Evolutionary conservation across 1,139 yeast species (phyloP).

Genomic region (Hanseniaspora uvarum): DNA sequence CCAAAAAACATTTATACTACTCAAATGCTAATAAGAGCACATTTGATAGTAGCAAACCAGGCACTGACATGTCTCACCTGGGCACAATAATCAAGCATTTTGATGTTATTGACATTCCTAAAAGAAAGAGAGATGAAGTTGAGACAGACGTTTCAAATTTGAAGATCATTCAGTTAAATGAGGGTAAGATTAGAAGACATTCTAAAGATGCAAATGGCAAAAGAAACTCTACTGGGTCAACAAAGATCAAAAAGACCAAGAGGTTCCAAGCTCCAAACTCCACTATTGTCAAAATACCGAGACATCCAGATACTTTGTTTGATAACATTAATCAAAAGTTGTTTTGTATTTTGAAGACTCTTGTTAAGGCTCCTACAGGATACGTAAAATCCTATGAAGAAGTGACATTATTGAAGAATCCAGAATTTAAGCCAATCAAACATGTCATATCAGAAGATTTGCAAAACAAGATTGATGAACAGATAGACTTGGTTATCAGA

Average conservation of each 20-base stretch:
- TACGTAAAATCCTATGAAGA: not conserved
- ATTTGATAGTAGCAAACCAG: not conserved
- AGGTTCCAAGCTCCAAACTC: not conserved
- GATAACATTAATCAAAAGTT: slow-evolving; percentile 6
- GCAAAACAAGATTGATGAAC: not conserved
- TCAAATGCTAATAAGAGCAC: not conserved
- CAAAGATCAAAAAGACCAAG: not conserved
- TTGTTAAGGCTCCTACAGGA: not conserved
- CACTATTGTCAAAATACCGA: not conserved
- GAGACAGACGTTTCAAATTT: not conserved
- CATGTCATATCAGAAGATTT: not conserved
- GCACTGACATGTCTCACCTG: not conserved
- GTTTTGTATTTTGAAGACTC: not conserved
- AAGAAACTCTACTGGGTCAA: not conserved
- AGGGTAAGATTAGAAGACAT: not conserved
- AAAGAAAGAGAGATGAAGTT: not conserved
- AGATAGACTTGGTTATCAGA: not conserved
- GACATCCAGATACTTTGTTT: slow-evolving; percentile 5
- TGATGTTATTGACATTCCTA: not conserved
- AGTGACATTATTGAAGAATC: not conserved
- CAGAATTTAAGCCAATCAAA: not conserved
- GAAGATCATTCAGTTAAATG: not conserved
- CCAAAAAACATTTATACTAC: not conserved
- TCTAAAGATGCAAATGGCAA: not conserved
- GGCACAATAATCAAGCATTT: not conserved